phyloP scores from a whole-genome alignment of 176 grass and related monocot genomes.

The Aechmea fasciata region DNA sequence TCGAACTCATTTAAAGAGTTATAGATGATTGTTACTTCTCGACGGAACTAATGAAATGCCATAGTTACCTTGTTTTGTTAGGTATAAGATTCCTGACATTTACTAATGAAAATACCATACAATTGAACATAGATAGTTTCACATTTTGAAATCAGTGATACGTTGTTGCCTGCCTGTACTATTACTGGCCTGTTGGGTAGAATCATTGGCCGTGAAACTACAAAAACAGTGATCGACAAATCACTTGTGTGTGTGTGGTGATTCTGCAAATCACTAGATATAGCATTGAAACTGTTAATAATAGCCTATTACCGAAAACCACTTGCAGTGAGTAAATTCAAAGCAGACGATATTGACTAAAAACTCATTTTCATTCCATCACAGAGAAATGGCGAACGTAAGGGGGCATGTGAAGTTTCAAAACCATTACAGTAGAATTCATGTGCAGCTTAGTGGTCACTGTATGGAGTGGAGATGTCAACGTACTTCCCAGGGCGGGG shows the following conservation, averaged over 20 bases:
- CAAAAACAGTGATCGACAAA: no score
- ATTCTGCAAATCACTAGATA: no score
- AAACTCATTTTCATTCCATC: conserved; percentile 13
- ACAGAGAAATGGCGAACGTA: conserved; percentile 80
- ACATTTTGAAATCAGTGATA: background rate
- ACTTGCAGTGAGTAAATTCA: no score
- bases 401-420: conserved; percentile 69
- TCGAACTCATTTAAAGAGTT: no score
- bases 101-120: background rate
- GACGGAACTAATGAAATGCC: no score
- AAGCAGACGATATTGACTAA: conserved; percentile 9
- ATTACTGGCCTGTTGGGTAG: no score
- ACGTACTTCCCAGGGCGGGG: conserved; percentile 80
- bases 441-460: conserved; percentile 66
- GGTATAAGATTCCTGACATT: background rate
- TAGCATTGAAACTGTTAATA: no score
- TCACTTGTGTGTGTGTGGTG: no score
- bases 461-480: conserved; percentile 96
- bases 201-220: no score
- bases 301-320: no score
- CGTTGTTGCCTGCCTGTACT: no score
- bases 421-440: conserved; percentile 62
- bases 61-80: background rate
- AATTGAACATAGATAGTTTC: conserved; percentile 4
- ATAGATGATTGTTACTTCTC: no score